Conservation (phyloP, 306 rosid genomes). For the Prunus dulcis region DNA sequence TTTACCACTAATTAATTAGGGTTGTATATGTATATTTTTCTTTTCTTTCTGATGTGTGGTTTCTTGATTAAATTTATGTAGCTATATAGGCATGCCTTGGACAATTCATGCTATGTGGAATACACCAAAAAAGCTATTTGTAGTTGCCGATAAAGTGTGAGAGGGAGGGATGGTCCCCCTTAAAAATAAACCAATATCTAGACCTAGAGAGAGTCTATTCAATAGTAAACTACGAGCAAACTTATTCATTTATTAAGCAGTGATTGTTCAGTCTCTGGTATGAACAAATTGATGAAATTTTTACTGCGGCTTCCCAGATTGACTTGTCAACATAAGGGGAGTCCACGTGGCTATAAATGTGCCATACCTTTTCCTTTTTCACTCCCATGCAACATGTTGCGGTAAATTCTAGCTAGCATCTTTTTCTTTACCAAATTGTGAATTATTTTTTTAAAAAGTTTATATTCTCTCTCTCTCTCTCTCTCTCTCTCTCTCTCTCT, state of each 20-base stretch:
- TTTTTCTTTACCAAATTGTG: conserved; percentile 30
- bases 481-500: conserved; percentile 7
- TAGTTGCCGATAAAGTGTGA: conserved; percentile 15
- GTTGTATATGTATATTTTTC: not conserved
- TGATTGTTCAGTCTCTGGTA: conserved; percentile 31
- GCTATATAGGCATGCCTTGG: conserved; percentile 17
- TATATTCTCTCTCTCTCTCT: conserved; percentile 11
- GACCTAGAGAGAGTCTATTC: not conserved
- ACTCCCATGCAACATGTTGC: conserved; percentile 33
- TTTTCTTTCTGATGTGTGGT: not conserved
- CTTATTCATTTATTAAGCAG: conserved; percentile 12
- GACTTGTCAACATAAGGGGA: conserved; percentile 3
- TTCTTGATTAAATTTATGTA: not conserved
- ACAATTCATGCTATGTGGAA: conserved; percentile 28
- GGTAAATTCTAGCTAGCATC: conserved; percentile 34
- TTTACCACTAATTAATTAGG: too few species aligned
- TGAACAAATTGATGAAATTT: conserved; percentile 18
- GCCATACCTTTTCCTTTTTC: conserved; percentile 34
- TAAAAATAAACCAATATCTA: not conserved
- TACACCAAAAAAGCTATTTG: conserved; percentile 36
- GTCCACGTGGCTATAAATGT: conserved; percentile 31
- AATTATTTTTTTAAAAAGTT: conserved; percentile 11
- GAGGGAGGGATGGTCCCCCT: not conserved
- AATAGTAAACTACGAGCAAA: conserved; percentile 3
- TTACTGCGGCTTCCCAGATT: not conserved